phyloP scores from a whole-genome alignment of 805 yeast genomes.

The Wickerhamiella occidentalis region DNA sequence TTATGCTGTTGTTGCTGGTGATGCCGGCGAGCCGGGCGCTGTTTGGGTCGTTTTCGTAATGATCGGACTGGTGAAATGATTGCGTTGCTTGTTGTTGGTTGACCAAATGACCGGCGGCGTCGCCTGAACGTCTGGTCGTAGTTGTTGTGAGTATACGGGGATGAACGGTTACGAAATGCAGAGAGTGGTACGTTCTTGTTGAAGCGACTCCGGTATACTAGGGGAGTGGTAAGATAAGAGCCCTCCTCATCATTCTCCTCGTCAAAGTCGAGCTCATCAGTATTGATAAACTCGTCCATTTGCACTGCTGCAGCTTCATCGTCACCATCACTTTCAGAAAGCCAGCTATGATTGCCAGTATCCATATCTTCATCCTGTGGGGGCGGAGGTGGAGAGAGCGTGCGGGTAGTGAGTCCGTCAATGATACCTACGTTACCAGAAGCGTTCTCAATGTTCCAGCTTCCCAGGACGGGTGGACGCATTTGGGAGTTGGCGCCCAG shows the following conservation, averaged over 20 bases:
- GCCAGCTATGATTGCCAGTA: conserved; percentile 8
- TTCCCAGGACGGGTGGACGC: conserved; percentile 84
- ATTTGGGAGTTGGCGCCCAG: conserved; percentile 77
- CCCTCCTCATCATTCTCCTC: conserved; percentile 26
- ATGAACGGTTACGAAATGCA: conserved; percentile 78
- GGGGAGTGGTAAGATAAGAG: conserved; percentile 24
- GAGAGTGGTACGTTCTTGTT: conserved; percentile 55
- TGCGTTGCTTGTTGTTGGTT: conserved; percentile 16
- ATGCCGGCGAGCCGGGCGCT: not conserved
- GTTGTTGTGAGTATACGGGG: conserved; percentile 21
- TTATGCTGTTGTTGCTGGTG: conserved; percentile 17
- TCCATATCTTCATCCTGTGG: conserved; percentile 8
- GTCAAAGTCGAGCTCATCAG: conserved; percentile 65
- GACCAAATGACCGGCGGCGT: conserved; percentile 17
- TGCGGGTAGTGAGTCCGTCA: conserved; percentile 85
- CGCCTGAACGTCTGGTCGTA: conserved; percentile 17
- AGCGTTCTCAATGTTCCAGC: conserved; percentile 66
- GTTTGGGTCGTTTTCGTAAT: conserved; percentile 15
- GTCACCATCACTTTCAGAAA: conserved; percentile 32
- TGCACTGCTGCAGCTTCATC: conserved; percentile 30
- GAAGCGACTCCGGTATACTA: conserved; percentile 29
- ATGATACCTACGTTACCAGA: conserved; percentile 81
- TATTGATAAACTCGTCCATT: conserved; percentile 73
- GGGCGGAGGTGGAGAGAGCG: conserved; percentile 42
- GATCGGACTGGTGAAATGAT: conserved; percentile 25